Conservation (phyloP, 2,329 filamentous ascomycete species). For the Gnomoniopsis sp. region DNA sequence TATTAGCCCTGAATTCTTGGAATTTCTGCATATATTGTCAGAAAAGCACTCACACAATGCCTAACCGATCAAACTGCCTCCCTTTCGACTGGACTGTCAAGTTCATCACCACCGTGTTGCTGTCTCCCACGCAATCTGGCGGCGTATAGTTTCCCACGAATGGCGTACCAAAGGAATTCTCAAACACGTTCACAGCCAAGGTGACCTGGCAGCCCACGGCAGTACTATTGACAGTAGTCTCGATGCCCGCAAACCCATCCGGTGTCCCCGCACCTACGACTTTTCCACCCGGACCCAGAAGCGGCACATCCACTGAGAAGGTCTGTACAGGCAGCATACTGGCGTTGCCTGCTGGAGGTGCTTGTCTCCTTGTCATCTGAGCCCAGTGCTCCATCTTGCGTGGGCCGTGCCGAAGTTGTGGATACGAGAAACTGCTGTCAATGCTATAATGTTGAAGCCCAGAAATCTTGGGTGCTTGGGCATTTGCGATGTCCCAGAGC, state of each 20-base stretch:
- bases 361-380: background rate
- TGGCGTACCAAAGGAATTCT: slow-evolving; percentile 10
- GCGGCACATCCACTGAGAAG: slow-evolving; percentile 10
- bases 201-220: slow-evolving; percentile 7
- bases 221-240: background rate
- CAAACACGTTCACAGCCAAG: slow-evolving; percentile 12
- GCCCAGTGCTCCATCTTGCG: background rate
- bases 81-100: slow-evolving; percentile 62
- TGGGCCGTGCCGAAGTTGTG: background rate
- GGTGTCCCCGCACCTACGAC: slow-evolving; percentile 8
- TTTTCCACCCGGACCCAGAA: slow-evolving; percentile 1
- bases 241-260: slow-evolving; percentile 6
- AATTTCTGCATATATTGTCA: slow-evolving; percentile 41
- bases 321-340: slow-evolving; percentile 5
- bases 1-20: background rate
- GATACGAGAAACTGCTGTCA: background rate
- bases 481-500: background rate
- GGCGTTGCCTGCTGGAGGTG: background rate
- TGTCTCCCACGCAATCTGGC: slow-evolving; percentile 48
- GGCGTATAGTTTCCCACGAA: slow-evolving; percentile 51
- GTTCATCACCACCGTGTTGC: slow-evolving; percentile 63
- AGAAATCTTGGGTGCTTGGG: background rate
- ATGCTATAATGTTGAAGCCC: background rate
- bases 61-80: slow-evolving; percentile 62
- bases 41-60: slow-evolving; percentile 44